Evolutionary conservation across 768 basidiomycete species (phyloP).

Genomic region (Suillus occidentalis): DNA sequence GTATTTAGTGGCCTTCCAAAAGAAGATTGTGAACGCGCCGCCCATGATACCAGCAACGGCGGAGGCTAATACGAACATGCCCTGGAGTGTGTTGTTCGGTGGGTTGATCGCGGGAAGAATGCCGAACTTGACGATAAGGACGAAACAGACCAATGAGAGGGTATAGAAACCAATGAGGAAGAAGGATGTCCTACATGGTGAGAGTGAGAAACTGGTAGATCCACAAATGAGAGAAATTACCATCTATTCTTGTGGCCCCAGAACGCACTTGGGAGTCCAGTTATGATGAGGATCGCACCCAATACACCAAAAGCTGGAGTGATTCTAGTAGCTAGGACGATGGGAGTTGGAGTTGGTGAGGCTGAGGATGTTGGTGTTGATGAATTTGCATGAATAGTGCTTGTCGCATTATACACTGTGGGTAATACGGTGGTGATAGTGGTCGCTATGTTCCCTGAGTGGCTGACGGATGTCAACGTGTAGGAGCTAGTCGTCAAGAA

Average conservation of each 20-base stretch:
- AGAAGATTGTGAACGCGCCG: conserved; percentile 86
- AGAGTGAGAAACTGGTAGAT: conserved; percentile 13
- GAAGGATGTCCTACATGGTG: conserved; percentile 75
- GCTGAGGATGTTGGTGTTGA: conserved; percentile 43
- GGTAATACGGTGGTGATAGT: conserved; percentile 56
- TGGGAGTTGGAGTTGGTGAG: conserved; percentile 35
- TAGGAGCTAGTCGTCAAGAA: conserved; percentile 55
- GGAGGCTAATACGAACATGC: conserved; percentile 85
- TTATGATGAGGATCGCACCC: conserved; percentile 84
- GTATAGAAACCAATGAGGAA: conserved; percentile 93
- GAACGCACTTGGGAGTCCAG: conserved; percentile 86
- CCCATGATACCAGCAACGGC: conserved; percentile 80
- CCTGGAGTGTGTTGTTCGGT: conserved; percentile 75
- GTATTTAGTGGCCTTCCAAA: conserved; percentile 88
- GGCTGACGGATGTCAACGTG: conserved; percentile 47
- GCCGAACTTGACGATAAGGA: conserved; percentile 87
- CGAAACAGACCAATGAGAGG: conserved; percentile 79
- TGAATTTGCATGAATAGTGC: conserved; percentile 51
- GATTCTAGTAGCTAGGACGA: conserved; percentile 58
- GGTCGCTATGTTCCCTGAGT: conserved; percentile 48
- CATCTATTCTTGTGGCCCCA: conserved; percentile 97
- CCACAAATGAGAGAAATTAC: conserved; percentile 36
- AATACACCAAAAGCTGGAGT: conserved; percentile 90
- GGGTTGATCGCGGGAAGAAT: conserved; percentile 83
- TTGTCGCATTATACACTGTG: conserved; percentile 62